Base-by-base conservation (phyloP, 1,284 basidiomycete species). In the Heliocybe sulcata region DNA sequence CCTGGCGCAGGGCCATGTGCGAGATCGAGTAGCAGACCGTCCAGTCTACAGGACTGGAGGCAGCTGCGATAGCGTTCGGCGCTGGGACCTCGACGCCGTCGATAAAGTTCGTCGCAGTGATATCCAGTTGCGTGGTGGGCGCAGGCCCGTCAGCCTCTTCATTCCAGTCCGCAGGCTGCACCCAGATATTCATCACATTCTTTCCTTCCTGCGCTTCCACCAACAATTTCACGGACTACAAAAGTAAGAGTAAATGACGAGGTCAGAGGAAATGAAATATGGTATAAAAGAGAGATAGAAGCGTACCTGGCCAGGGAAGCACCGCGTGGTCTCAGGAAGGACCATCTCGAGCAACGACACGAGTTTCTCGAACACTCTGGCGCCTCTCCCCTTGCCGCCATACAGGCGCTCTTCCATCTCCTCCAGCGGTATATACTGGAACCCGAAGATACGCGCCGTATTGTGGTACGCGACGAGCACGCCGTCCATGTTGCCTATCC, bases 401-500 rank as follows among this genome's bases (percentile, higher is more conserved):
- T 90, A 97, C 0, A 98, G 68, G 11, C 83, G 76, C 52, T 79
- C 70, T 62, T 98, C 95, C 85, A 99, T 94, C 66, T 98, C 93
- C 55, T 83, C 76, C 51, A 96, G 72, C 0, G 92, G 80, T 31
- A 98, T 73, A 66, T 99, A 99, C 69, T 98, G 93, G 75, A 98
- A 98, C 0, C 96, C 96, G 64, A 95, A 96, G 55, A 96, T 82
- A 14, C 82, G 79, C 8, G 81, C 80, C 0, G 93, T 97, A 60
- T 96, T 98, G 69, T 99, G 96, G 67, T 97, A 98, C 9, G 94
- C 92, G 27, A 98, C 83, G 63, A 99, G 85, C 25, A 97, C 89
- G 14, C 96, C 96, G 65, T 98, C 95, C 96, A 99, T 99, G 65
- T 90, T 85, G 1, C 96, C 96, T 59, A 99, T 98, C 3, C 96